Base-by-base conservation (phyloP, 1,284 basidiomycete species). In the Salmacisia buchloeana region DNA sequence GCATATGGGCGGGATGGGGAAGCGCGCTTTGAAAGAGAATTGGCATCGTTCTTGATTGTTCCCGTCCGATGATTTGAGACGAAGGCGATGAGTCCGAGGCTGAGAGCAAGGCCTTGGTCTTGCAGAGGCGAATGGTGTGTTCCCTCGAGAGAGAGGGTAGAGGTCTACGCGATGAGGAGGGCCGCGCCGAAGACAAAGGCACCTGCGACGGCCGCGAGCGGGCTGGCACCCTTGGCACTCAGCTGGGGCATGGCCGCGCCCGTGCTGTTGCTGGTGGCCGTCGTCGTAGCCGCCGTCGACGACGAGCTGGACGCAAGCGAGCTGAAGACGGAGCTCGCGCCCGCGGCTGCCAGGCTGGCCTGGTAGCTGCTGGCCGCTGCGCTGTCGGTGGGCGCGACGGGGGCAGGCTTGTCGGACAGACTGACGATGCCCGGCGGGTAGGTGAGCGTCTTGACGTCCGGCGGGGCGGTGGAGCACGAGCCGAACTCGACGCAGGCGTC, bases 401-500 rank as follows among this genome's bases (percentile, higher is more conserved):
- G n/a, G 34, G 54, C 18, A 15, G 35, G 54, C 31, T 35, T 34
- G 34, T 38, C 34, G 34, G 31, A 10, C 27, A 38, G 33, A 15
- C 27, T 15, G 29, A 10, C 21, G 33, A 38, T 57, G 3, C 10
- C 29, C 2, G 54, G 25, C 12, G 27, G 18, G 34, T 52, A 52
- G 2, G 46, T 52, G 23, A 15, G 13, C 4, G 46, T 52, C 23
- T 25, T 5, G 46, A 52, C 15, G 13, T 23, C 43, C 15, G 43
- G 10, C 1, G 21, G 25, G n/a, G 46, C 7, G 46, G 46, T 52
- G 46, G 46, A 52, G 46, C 46, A 52, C 2, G 46, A 52, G 27
- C 46, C 46, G 25, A 27, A 52, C 27, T 52, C 7, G 46, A 52
- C 46, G 27, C 46, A 52, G 46, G 46, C 46, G 21, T n/a, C n/a